phyloP scores from a whole-genome alignment of 2,329 filamentous ascomycete genomes.

The Zymoseptoria ardabiliae region DNA sequence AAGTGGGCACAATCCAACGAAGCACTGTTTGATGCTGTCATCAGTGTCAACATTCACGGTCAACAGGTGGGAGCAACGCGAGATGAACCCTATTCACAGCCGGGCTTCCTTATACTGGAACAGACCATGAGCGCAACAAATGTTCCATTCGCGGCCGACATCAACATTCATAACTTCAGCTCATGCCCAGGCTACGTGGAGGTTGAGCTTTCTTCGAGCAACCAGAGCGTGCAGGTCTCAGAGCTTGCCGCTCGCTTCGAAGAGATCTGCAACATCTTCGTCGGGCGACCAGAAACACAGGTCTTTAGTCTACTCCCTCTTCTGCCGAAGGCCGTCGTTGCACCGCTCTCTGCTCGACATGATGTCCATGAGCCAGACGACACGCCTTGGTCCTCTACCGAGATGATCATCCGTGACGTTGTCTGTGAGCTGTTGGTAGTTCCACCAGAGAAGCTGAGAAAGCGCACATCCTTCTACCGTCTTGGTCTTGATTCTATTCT shows the following conservation, averaged over 20 bases:
- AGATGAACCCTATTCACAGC: background rate
- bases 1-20: conserved; percentile 9
- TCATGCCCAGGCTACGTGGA: background rate
- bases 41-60: background rate
- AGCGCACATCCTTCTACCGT: conserved; percentile 11
- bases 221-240: background rate
- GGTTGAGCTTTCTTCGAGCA: background rate
- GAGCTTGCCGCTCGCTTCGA: background rate
- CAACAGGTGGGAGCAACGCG: background rate
- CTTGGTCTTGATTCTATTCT: conserved; percentile 14
- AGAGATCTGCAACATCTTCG: background rate
- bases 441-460: conserved; percentile 3
- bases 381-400: conserved; percentile 3
- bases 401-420: conserved; percentile 2
- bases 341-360: background rate
- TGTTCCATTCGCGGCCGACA: background rate
- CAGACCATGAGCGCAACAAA: background rate
- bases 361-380: conserved; percentile 1
- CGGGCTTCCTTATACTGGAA: background rate
- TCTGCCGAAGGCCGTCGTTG: background rate
- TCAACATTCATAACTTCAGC: background rate
- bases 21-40: conserved; percentile 11
- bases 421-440: conserved; percentile 4
- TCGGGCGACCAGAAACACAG: background rate
- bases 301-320: background rate